phyloP scores from a whole-genome alignment of 2,329 filamentous ascomycete species.

The Colletotrichum cereale region DNA sequence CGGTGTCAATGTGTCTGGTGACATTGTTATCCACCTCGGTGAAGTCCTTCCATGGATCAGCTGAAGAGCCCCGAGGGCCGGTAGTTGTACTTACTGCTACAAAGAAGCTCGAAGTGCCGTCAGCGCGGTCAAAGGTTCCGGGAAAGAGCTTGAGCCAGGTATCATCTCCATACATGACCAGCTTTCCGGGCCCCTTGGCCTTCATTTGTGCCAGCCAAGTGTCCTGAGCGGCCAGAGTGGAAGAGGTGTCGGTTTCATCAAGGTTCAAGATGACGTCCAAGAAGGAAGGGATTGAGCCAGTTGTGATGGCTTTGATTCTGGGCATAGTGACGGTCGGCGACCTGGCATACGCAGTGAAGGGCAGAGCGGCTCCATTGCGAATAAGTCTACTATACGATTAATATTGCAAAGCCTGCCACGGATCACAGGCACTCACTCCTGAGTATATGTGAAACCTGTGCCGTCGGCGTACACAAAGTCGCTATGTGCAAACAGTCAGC shows the following conservation, averaged over 20 bases:
- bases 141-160: conserved; percentile 99
- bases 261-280: conserved; percentile 97
- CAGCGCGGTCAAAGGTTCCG: conserved; percentile 83
- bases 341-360: conserved; percentile 96
- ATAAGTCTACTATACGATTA: conserved; percentile 74
- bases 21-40: conserved; percentile 98
- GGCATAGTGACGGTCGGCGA: conserved; percentile 99
- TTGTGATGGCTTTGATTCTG: conserved; percentile 95
- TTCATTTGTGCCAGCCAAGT: conserved; percentile 97
- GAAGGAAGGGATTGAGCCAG: conserved; percentile 97
- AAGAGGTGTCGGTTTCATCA: conserved; percentile 92
- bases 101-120: conserved; percentile 98
- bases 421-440: conserved; percentile 70
- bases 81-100: conserved; percentile 79
- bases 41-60: conserved; percentile 77
- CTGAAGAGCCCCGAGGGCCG: conserved; percentile 41
- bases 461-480: conserved; percentile 90
- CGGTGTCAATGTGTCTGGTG: conserved; percentile 85
- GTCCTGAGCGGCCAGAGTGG: conserved; percentile 88
- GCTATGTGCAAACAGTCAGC: conserved; percentile 60
- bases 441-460: conserved; percentile 89
- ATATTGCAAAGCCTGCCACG: not conserved
- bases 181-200: conserved; percentile 75
- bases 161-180: conserved; percentile 97
- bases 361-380: conserved; percentile 83